Base-by-base conservation (phyloP, 345 rosid species). In the Eucalyptus dawsonii region DNA sequence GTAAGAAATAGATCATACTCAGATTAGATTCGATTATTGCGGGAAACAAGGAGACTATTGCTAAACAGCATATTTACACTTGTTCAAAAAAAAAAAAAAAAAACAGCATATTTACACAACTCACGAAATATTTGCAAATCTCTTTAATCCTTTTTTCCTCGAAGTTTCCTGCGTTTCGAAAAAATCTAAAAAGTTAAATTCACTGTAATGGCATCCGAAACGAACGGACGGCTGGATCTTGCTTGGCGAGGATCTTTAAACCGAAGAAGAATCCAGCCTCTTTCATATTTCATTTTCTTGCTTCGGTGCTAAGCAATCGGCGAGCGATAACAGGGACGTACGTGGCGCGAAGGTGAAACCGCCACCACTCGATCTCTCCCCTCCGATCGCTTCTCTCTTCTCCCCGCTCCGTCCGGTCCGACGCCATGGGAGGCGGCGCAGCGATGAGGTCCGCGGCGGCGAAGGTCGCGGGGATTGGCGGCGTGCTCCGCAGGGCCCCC, bases 361-460 rank as follows among this genome's bases (percentile, higher is more conserved):
- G 86, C 47, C 42, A 34, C 86, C 25, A 9, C 58, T 80, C 49
- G 45, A 37, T 80, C 49, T 56, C 62, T 8, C 40, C 27, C 49
- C 2, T 86, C 56, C 88, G n/a, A 86, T 86, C 58, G 87, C 56
- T 47, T 11, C 87, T 50, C 87, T 50, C 34, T 49, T 50, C 54
- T 16, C 2, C 11, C 50, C 87, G 8, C 50, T 47, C 14, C 86
- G 21, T 83, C 29, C 86, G 16, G 29, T 51, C 6, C 88, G 42
- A 49, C 80, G 87, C 31, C 53, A 95, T 96, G 98, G 96, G 94
- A 86, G 97, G 96, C 92, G 96, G 95, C 91, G 94, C 93, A 89
- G 93, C 88, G 90, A 89, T 86, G 44, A 54, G 88, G 31, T 86
- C 88, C 67, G 29, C 67, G 42, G 96, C 93, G 5, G 95, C 95